Evolutionary conservation across 2,329 filamentous ascomycete species (phyloP).

Genomic region (Fusarium pilosicola): DNA sequence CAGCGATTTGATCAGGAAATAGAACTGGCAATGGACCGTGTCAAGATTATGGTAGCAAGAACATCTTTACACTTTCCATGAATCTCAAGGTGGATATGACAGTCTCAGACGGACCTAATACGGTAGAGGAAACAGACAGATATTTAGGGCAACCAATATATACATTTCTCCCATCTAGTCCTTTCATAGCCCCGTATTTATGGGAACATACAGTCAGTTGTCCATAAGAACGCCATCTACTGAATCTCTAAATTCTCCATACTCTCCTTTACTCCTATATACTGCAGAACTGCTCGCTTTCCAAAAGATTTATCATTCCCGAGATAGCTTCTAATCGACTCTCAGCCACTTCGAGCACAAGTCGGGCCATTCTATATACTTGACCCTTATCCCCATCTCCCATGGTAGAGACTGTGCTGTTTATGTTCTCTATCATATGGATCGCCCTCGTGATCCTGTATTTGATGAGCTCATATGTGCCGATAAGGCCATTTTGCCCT

Average conservation of each 20-base stretch:
- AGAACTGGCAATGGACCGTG: neutral
- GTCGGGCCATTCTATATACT: neutral
- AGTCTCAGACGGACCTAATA: too few species aligned
- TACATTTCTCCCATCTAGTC: too few species aligned
- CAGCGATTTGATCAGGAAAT: neutral
- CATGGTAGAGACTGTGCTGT: accelerated
- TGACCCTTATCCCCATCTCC: accelerated
- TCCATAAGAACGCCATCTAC: too few species aligned
- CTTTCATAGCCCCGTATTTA: too few species aligned
- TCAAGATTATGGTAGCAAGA: neutral
- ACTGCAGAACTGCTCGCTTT: neutral
- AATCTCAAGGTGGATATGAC: too few species aligned
- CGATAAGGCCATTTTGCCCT: neutral
- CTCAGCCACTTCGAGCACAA: neutral
- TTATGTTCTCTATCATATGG: accelerated
- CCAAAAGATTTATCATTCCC: neutral
- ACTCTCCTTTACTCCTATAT: neutral
- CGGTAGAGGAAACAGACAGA: accelerated
- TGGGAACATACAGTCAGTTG: too few species aligned
- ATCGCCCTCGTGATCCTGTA: neutral
- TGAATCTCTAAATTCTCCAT: too few species aligned
- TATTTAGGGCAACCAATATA: neutral
- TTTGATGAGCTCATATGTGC: neutral
- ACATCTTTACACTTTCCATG: neutral
- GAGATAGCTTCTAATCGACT: neutral